Percentiles rank a stretch among this genome's conserved stretches.
Evolutionary conservation across 1,139 yeast species (phyloP).

Genomic region (Candida tetrigidarum): DNA sequence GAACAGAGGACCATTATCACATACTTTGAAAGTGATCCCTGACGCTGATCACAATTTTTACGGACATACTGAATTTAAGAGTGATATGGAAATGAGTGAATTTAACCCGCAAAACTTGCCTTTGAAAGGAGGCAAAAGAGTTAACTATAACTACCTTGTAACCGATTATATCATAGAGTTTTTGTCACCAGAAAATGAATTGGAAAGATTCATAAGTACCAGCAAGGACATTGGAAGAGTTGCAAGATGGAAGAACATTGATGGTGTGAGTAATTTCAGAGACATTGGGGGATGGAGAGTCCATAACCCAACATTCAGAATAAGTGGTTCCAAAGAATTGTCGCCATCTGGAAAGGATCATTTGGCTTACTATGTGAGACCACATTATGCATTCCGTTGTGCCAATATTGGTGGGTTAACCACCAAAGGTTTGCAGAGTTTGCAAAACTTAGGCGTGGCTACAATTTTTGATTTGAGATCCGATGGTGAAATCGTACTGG

Average conservation of each 20-base stretch:
- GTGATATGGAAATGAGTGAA: conserved; percentile 31
- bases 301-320: conserved; percentile 30
- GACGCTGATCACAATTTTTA: conserved; percentile 83
- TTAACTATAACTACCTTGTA: conserved; percentile 64
- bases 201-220: conserved; percentile 51
- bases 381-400: conserved; percentile 62
- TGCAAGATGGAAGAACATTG: conserved; percentile 63
- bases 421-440: conserved; percentile 42
- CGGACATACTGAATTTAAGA: conserved; percentile 46
- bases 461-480: conserved; percentile 75
- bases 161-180: conserved; percentile 55
- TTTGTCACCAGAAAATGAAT: conserved; percentile 53
- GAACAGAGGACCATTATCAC: conserved; percentile 52
- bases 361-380: conserved; percentile 48
- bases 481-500: conserved; percentile 55
- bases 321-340: conserved; percentile 7
- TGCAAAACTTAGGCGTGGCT: conserved; percentile 52
- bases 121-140: conserved; percentile 38
- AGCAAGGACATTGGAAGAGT: conserved; percentile 41
- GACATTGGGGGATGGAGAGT: conserved; percentile 81
- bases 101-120: conserved; percentile 48
- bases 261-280: conserved; percentile 74
- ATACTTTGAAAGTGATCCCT: conserved; percentile 59
- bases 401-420: conserved; percentile 63
- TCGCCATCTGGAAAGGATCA: conserved; percentile 4